A percentile compares a stretch with the other conserved stretches of the same genome.
Evolutionary conservation across 371 early-diverging fungal species (phyloP).

Genomic region (Polyrhizophydium stewartii): DNA sequence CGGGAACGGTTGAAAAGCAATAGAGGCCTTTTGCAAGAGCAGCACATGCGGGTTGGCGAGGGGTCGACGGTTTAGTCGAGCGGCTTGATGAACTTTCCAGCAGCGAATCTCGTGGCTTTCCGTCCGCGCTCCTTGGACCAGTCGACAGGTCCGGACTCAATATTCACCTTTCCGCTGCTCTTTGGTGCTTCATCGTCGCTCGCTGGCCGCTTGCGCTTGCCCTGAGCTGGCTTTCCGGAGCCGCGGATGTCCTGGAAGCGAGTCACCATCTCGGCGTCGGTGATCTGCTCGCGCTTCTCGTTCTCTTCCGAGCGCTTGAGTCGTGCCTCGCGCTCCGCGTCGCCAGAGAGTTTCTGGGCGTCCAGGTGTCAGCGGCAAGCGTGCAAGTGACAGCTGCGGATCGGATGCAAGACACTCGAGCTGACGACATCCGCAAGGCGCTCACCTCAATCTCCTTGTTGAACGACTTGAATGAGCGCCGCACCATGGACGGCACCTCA

Average conservation of each 20-base stretch:
- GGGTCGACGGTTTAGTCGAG: neutral
- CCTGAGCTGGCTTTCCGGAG: too few relatives aligned
- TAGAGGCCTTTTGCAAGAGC: too few relatives aligned
- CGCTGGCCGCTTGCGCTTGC: too few relatives aligned
- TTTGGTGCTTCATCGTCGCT: too few relatives aligned
- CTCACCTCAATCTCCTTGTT: neutral
- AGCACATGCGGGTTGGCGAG: too few relatives aligned
- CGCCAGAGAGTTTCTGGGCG: neutral
- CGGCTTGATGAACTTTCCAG: conserved; percentile 2
- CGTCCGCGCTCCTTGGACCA: conserved; percentile 2
- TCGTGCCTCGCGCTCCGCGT: neutral
- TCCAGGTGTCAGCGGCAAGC: neutral
- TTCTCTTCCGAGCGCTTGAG: neutral
- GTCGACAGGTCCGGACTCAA: neutral
- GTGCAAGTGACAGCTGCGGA: too few relatives aligned
- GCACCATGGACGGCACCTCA: neutral
- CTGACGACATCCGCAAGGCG: too few relatives aligned
- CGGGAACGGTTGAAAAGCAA: neutral
- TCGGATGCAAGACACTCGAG: too few relatives aligned
- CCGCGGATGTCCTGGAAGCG: too few relatives aligned
- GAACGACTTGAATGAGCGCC: neutral
- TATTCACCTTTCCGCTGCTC: too few relatives aligned
- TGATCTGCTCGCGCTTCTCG: neutral
- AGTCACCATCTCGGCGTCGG: neutral
- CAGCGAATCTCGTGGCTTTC: neutral